Percentiles rank a stretch among this genome's conserved stretches.
These are phyloP conservation scores for Aspergillus glaucus DNA, from an alignment of 2,329 filamentous ascomycete species.

Conservation along the genomic window DNA sequence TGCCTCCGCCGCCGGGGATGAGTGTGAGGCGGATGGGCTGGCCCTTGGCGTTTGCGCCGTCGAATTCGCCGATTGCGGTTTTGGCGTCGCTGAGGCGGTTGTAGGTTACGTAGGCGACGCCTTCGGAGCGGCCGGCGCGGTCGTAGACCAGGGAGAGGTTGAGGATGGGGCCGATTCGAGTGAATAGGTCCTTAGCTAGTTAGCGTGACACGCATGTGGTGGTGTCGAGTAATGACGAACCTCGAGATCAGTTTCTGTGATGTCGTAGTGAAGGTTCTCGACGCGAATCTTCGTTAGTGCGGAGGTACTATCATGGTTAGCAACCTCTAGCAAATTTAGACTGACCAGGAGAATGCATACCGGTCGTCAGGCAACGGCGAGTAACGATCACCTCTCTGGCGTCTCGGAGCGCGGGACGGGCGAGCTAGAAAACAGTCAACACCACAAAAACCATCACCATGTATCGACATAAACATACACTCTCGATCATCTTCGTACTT, in stretches of 20 bases:
- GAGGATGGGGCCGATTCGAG: slow-evolving; percentile 64
- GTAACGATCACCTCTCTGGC: slow-evolving; percentile 27
- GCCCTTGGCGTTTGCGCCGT: slow-evolving; percentile 84
- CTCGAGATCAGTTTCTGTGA: slow-evolving; percentile 75
- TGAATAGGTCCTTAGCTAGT: slow-evolving; percentile 64
- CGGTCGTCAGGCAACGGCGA: slow-evolving; percentile 30
- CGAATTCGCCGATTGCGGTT: slow-evolving; percentile 70
- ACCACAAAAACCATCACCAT: slow-evolving; percentile 2
- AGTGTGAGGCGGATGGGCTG: slow-evolving; percentile 74
- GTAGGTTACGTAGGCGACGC: slow-evolving; percentile 78
- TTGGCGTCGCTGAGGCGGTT: slow-evolving; percentile 63
- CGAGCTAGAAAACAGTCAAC: slow-evolving; percentile 26
- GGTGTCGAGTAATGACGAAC: slow-evolving; percentile 42
- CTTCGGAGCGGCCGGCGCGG: slow-evolving; percentile 79
- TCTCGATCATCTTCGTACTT: slow-evolving; percentile 70
- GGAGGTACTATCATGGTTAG: slow-evolving; percentile 40
- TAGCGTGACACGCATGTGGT: background rate
- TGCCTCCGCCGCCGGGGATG: slow-evolving; percentile 45
- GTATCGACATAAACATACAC: slow-evolving; percentile 25
- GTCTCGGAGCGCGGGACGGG: slow-evolving; percentile 41
- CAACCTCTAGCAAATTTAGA: background rate
- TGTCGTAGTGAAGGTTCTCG: slow-evolving; percentile 87
- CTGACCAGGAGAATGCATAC: slow-evolving; percentile 21
- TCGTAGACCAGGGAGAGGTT: slow-evolving; percentile 73
- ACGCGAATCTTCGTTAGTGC: slow-evolving; percentile 68